These are phyloP conservation scores for Chondrus crispus DNA, from an alignment of 23 red algal species.

Conservation along the genomic window DNA sequence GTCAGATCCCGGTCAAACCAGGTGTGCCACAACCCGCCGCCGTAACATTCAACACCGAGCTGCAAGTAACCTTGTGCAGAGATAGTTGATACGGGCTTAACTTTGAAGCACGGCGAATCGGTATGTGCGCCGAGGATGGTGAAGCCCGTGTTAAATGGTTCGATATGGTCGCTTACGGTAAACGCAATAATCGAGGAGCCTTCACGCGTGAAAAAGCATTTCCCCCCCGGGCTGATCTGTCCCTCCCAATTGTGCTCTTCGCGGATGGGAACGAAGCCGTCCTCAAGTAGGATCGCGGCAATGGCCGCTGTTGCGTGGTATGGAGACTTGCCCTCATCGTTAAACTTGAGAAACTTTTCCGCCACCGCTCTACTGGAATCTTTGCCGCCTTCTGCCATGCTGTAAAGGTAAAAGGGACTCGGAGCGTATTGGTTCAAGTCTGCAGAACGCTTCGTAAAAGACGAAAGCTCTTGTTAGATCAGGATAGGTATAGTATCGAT, in stretches of 20 bases:
- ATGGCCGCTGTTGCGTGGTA: conserved; percentile 69
- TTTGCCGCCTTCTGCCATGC: too few relatives aligned
- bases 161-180: neutral
- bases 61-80: conserved; percentile 37
- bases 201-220: conserved; percentile 59
- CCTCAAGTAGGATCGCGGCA: conserved; percentile 7
- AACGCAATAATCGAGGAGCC: conserved; percentile 77
- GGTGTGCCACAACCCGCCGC: conserved; percentile 91
- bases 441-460: too few relatives aligned
- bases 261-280: conserved; percentile 26
- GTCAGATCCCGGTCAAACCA: conserved; percentile 95
- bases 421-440: too few relatives aligned
- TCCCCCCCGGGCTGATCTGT: conserved; percentile 1
- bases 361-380: conserved; percentile 10
- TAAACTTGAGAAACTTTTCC: conserved; percentile 53
- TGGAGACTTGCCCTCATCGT: conserved; percentile 59
- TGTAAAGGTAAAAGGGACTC: too few relatives aligned
- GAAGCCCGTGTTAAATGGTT: neutral
- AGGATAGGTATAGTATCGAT: too few relatives aligned
- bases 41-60: conserved; percentile 83
- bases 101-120: conserved; percentile 87
- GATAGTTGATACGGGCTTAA: conserved; percentile 68
- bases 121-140: conserved; percentile 81
- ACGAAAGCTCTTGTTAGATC: too few relatives aligned
- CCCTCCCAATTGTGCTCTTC: conserved; percentile 33